A percentile compares a stretch with the other conserved stretches of the same genome.
phyloP scores from a whole-genome alignment of 805 yeast species.

The Candida morakotiae region DNA sequence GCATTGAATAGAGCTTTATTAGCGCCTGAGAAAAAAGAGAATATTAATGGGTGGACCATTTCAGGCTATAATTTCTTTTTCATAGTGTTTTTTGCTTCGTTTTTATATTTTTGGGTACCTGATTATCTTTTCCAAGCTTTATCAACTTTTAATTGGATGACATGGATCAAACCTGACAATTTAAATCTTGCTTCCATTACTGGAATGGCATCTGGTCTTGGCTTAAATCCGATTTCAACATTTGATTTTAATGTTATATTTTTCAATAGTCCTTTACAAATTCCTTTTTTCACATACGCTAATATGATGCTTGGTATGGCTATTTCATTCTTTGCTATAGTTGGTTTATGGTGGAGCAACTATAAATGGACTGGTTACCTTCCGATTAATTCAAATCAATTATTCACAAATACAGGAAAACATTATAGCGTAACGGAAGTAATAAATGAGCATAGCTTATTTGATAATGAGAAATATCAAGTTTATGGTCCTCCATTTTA shows the following conservation, averaged over 20 bases:
- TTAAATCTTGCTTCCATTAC: conserved; percentile 45
- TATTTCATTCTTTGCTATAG: conserved; percentile 15
- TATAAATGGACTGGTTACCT: conserved; percentile 20
- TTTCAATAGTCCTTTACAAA: conserved; percentile 23
- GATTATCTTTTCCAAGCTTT: conserved; percentile 40
- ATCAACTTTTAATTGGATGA: conserved; percentile 49
- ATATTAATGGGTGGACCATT: conserved; percentile 27
- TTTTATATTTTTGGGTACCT: conserved; percentile 44
- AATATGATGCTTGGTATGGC: conserved; percentile 15
- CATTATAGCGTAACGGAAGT: conserved; percentile 39
- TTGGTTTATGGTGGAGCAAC: conserved; percentile 19
- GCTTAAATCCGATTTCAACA: conserved; percentile 50
- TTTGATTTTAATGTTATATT: conserved; percentile 48
- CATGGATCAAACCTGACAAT: conserved; percentile 54
- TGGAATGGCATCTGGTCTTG: conserved; percentile 46
- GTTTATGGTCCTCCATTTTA: conserved; percentile 27
- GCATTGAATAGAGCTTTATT: conserved; percentile 27
- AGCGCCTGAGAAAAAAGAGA: conserved; percentile 19
- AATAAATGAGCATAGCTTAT: conserved; percentile 30
- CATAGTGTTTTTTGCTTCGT: conserved; percentile 21
- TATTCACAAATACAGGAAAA: conserved; percentile 47
- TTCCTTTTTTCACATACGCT: conserved; percentile 36
- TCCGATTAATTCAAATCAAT: conserved; percentile 39
- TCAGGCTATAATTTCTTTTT: conserved; percentile 20
- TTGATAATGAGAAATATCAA: conserved; percentile 19